A percentile compares a stretch with the other conserved stretches of the same genome.
These are phyloP conservation scores for Monocercomonoides exilis DNA, from an alignment of 78 protist species.

Conservation along the genomic window DNA sequence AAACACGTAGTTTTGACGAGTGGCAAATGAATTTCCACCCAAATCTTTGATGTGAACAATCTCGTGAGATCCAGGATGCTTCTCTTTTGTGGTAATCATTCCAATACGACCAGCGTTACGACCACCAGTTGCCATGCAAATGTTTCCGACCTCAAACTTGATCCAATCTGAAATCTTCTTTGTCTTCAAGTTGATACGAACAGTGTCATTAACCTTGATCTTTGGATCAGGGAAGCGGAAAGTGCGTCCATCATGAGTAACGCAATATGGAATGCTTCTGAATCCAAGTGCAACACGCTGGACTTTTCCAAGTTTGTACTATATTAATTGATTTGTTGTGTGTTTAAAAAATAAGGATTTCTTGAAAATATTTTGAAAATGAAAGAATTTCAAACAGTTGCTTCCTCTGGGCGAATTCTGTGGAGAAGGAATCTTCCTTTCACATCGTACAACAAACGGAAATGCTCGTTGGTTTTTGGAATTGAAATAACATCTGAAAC, in stretches of 20 bases:
- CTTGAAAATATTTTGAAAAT: too few species aligned
- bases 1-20: slow-evolving; percentile 91
- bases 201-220: slow-evolving; percentile 76
- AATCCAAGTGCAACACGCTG: slow-evolving; percentile 44
- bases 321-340: too few species aligned
- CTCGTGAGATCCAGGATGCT: slow-evolving; percentile 91
- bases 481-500: too few species aligned
- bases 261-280: slow-evolving; percentile 76
- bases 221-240: slow-evolving; percentile 94
- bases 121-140: slow-evolving; percentile 91
- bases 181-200: slow-evolving; percentile 71
- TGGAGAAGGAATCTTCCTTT: too few species aligned
- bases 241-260: slow-evolving; percentile 98
- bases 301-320: slow-evolving; percentile 89
- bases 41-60: slow-evolving; percentile 83
- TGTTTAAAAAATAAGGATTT: too few species aligned
- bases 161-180: slow-evolving; percentile 51
- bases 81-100: slow-evolving; percentile 62
- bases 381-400: too few species aligned
- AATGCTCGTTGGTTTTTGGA: too few species aligned
- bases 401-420: too few species aligned
- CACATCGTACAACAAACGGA: too few species aligned
- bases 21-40: slow-evolving; percentile 87
- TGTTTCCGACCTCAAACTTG: slow-evolving; percentile 72
- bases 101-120: slow-evolving; percentile 98